Percentiles rank a stretch among this genome's conserved stretches.
Conservation (phyloP, 176 grass and related monocot genomes). For the Hordeum marinum region DNA sequence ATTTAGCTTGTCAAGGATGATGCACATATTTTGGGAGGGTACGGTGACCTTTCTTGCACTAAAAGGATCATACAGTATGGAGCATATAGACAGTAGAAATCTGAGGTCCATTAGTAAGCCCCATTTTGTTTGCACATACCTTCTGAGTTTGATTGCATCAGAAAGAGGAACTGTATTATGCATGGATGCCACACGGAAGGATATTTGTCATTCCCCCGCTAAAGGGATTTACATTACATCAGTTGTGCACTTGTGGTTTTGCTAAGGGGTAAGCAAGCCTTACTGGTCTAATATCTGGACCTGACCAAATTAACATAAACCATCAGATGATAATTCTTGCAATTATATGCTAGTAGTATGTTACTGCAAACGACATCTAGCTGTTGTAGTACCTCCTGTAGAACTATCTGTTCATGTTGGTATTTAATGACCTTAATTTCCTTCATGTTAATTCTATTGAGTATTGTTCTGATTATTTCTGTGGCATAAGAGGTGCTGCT, state of each 20-base stretch:
- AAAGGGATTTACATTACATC: background rate
- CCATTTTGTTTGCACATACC: background rate
- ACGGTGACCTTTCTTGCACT: background rate
- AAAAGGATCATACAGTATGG: slow-evolving; percentile 8
- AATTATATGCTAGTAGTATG: slow-evolving; percentile 1
- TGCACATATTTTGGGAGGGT: slow-evolving; percentile 13
- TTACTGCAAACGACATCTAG: background rate
- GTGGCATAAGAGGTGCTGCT: background rate
- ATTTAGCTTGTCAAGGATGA: background rate
- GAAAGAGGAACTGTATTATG: slow-evolving; percentile 4
- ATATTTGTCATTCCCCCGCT: background rate
- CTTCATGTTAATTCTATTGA: background rate
- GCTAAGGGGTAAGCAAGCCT: background rate
- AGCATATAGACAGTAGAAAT: background rate
- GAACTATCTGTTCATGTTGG: slow-evolving; percentile 10
- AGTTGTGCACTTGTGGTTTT: background rate
- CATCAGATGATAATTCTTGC: background rate
- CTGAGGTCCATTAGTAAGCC: background rate
- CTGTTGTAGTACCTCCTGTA: background rate
- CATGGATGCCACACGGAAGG: background rate
- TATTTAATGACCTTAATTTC: background rate
- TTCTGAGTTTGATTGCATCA: background rate
- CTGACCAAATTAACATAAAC: slow-evolving; percentile 2
- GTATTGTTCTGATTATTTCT: slow-evolving; percentile 5
- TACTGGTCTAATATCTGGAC: slow-evolving; percentile 1